phyloP scores from a whole-genome alignment of 2,329 filamentous ascomycete species.

The Xylariales sp. region DNA sequence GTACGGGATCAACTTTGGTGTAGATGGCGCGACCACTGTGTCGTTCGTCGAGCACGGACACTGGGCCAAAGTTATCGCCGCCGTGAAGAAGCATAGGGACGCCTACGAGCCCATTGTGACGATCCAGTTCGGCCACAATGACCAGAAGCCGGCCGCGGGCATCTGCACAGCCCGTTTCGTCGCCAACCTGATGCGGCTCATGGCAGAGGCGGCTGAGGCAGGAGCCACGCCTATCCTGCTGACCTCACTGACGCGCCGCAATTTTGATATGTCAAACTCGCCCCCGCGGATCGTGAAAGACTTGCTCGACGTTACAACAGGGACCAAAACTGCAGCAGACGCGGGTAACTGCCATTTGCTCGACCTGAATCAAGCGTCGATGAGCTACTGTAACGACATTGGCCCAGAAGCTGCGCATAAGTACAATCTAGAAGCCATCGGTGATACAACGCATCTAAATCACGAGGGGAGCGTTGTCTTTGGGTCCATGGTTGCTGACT shows the following conservation, averaged over 20 bases:
- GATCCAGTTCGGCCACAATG: conserved; percentile 53
- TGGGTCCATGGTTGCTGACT: conserved; percentile 41
- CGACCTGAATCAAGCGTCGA: conserved; percentile 46
- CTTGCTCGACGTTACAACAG: too few species aligned
- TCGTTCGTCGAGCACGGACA: conserved; percentile 44
- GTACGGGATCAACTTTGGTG: conserved; percentile 44
- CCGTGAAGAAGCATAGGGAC: conserved; percentile 26
- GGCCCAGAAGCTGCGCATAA: conserved; percentile 38
- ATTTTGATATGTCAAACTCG: too few species aligned
- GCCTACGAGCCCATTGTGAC: conserved; percentile 42
- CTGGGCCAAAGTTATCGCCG: conserved; percentile 38
- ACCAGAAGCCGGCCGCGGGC: conserved; percentile 42
- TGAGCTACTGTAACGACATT: conserved; percentile 46
- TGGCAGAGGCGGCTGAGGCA: conserved; percentile 22
- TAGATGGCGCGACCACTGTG: conserved; percentile 46
- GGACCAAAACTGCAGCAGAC: too few species aligned
- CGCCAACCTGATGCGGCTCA: conserved; percentile 37
- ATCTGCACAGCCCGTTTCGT: conserved; percentile 38
- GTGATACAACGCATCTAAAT: conserved; percentile 38
- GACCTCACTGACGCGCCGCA: conserved; percentile 46
- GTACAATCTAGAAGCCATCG: conserved; percentile 41
- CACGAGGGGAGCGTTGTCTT: conserved; percentile 44
- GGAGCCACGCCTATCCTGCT: conserved; percentile 39
- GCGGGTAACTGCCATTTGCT: conserved; percentile 31
- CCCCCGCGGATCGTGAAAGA: too few species aligned